Evolutionary conservation across 164 flowering plant species (phyloP).

Genomic region (Platanus orientalis): DNA sequence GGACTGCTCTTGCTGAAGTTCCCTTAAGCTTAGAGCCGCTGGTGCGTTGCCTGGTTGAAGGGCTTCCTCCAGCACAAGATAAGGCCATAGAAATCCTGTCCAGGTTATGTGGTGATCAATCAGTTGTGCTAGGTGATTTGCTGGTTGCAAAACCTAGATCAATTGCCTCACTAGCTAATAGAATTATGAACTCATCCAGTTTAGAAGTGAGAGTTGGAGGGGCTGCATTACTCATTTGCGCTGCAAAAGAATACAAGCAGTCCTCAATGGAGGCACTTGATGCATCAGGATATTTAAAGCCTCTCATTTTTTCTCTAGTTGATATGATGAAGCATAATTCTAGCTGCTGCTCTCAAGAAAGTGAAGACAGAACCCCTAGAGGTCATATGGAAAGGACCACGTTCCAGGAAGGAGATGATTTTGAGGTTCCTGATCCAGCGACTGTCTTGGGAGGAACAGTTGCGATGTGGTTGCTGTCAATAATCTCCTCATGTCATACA

Average conservation of each 20-base stretch:
- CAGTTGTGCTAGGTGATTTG: constrained; percentile 52
- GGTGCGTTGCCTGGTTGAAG: constrained; percentile 61
- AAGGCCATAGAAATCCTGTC: constrained; percentile 76
- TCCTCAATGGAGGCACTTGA: constrained; percentile 57
- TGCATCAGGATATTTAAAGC: constrained; percentile 51
- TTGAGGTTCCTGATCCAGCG: constrained; percentile 69
- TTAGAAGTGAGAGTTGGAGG: constrained; percentile 84
- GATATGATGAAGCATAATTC: constrained; percentile 65
- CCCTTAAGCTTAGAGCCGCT: constrained; percentile 67
- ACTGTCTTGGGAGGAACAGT: constrained; percentile 61
- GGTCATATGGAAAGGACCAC: constrained; percentile 49
- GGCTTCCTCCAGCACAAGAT: constrained; percentile 64
- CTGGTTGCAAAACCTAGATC: constrained; percentile 48
- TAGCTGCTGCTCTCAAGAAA: constrained; percentile 39
- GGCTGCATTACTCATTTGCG: constrained; percentile 66
- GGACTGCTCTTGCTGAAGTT: constrained; percentile 60
- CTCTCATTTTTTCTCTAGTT: constrained; percentile 56
- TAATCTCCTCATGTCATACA: constrained; percentile 52
- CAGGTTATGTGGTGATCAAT: constrained; percentile 70
- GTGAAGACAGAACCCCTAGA: constrained; percentile 56
- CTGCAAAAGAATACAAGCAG: constrained; percentile 59
- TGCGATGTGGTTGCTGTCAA: constrained; percentile 74
- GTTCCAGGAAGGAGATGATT: constrained; percentile 53
- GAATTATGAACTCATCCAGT: constrained; percentile 60
- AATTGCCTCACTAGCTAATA: constrained; percentile 54